phyloP scores from a whole-genome alignment of 345 rosid genomes.

The Gossypium raimondii region DNA sequence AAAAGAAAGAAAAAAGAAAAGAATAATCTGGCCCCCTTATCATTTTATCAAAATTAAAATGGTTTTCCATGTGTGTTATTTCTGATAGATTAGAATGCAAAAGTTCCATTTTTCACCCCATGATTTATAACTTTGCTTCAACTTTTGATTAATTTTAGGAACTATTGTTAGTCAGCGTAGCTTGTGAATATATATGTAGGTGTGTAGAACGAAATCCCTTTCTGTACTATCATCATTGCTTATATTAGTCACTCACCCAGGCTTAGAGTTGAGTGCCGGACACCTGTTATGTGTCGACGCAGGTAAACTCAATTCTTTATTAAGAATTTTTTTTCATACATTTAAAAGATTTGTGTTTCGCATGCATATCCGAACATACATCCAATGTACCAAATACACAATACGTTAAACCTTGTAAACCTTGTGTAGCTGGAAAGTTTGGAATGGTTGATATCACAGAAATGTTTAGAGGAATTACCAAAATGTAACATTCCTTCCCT shows the following conservation, averaged over 20 bases:
- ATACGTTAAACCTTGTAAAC: too few species aligned
- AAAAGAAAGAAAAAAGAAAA: slow-evolving; percentile 29
- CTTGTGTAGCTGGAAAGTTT: too few species aligned
- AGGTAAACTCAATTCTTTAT: not conserved
- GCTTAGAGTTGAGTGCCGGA: not conserved
- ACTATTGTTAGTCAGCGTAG: slow-evolving; percentile 20
- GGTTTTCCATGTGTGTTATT: not conserved
- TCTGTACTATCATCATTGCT: not conserved
- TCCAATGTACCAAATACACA: not conserved
- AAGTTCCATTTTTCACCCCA: not conserved
- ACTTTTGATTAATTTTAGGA: slow-evolving; percentile 16
- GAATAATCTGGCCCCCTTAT: slow-evolving; percentile 15
- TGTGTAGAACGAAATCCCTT: slow-evolving; percentile 16
- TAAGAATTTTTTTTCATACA: not conserved
- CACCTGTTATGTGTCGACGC: not conserved
- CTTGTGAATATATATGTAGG: slow-evolving; percentile 37
- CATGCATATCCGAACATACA: not conserved
- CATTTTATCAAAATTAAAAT: slow-evolving; percentile 11
- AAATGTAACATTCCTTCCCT: too few species aligned
- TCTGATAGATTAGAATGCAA: slow-evolving; percentile 11
- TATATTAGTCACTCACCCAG: not conserved
- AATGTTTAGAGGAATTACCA: too few species aligned
- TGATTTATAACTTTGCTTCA: slow-evolving; percentile 2
- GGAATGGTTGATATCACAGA: too few species aligned
- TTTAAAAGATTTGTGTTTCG: not conserved